Conservation (phyloP, 805 yeast species). For the Yarrowia bubula region DNA sequence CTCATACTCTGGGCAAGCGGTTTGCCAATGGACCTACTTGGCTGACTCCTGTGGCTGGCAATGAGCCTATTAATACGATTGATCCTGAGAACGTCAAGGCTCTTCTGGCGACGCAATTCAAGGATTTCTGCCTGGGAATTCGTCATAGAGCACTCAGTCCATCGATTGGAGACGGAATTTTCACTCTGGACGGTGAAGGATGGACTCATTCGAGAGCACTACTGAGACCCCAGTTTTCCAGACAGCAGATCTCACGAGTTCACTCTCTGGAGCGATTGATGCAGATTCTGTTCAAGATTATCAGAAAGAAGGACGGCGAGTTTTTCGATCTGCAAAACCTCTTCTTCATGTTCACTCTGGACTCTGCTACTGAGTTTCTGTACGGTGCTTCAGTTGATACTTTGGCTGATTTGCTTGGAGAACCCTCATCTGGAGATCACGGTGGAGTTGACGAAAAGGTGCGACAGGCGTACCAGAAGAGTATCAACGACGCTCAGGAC, state of each 20-base stretch:
- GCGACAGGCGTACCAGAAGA: slow-evolving; percentile 28
- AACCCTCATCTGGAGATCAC: slow-evolving; percentile 20
- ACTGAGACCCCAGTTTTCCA: slow-evolving; percentile 41
- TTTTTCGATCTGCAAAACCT: slow-evolving; percentile 36
- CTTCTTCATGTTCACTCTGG: slow-evolving; percentile 38
- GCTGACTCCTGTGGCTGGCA: slow-evolving; percentile 4
- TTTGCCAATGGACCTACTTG: background rate
- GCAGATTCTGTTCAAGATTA: slow-evolving; percentile 27
- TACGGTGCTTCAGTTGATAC: slow-evolving; percentile 39
- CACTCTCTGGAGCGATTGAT: slow-evolving; percentile 35
- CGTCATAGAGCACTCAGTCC: slow-evolving; percentile 36
- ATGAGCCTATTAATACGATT: slow-evolving; percentile 31
- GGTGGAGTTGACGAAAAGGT: slow-evolving; percentile 28
- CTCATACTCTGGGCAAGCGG: slow-evolving; percentile 4
- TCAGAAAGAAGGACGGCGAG: slow-evolving; percentile 11
- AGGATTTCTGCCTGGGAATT: slow-evolving; percentile 37
- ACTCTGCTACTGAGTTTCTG: slow-evolving; percentile 40
- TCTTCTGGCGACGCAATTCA: slow-evolving; percentile 38
- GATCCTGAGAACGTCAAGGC: slow-evolving; percentile 41
- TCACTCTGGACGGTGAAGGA: slow-evolving; percentile 40
- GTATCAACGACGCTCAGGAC: slow-evolving; percentile 31
- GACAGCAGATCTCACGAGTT: slow-evolving; percentile 38
- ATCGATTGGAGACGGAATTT: slow-evolving; percentile 41
- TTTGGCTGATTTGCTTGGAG: slow-evolving; percentile 32
- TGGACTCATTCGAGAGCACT: slow-evolving; percentile 42